Conservation (phyloP, 2,329 filamentous ascomycete genomes). For the Aspergillus candidus region DNA sequence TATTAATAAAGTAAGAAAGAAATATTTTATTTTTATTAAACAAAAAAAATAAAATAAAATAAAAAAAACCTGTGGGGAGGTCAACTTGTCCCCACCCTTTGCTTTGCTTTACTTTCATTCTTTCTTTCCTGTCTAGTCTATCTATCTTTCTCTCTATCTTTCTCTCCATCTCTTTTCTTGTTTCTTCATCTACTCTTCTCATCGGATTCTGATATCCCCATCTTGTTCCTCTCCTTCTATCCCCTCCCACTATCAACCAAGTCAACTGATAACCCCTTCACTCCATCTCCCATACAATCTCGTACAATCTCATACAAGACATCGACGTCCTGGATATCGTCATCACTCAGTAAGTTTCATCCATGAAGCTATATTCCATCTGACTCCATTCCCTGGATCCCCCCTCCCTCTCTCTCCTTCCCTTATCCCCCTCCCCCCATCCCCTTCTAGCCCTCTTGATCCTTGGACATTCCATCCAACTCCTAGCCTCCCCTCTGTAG, state of each 20-base stretch:
- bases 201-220: neutral
- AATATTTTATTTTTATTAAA: neutral
- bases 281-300: neutral
- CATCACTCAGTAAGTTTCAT: too few relatives aligned
- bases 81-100: neutral
- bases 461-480: neutral
- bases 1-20: conserved; percentile 4
- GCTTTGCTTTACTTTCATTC: conserved; percentile 2
- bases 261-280: too few relatives aligned
- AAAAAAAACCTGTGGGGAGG: conserved; percentile 12
- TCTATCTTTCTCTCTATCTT: conserved; percentile 1
- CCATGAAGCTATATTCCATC: too few relatives aligned
- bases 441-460: neutral
- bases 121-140: conserved; percentile 1
- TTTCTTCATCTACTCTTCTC: conserved; percentile 3
- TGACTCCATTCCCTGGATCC: too few relatives aligned
- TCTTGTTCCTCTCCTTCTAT: neutral
- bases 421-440: conserved; percentile 1
- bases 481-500: neutral
- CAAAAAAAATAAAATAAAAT: conserved; percentile 11
- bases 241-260: neutral
- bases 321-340: neutral
- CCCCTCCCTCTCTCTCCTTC: neutral
- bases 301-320: neutral
- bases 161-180: conserved; percentile 3